Conservation (phyloP, 192 early-diverging fungal genomes). For the Coemansia furcata region DNA sequence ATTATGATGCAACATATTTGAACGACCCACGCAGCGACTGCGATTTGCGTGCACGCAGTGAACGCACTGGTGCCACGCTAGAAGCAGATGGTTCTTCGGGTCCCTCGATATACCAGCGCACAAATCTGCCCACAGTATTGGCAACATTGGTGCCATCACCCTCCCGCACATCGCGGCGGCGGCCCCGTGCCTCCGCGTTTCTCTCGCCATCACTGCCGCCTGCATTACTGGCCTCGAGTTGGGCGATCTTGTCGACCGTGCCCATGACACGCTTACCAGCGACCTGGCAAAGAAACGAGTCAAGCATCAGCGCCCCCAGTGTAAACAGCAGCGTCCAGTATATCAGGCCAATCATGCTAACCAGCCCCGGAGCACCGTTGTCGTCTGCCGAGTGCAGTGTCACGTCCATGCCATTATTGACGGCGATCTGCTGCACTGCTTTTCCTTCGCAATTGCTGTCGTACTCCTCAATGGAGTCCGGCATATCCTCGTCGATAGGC, state of each 20-base stretch:
- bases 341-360: slow-evolving; percentile 38
- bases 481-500: not conserved
- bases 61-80: not conserved
- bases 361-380: slow-evolving; percentile 14
- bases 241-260: slow-evolving; percentile 42
- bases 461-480: slow-evolving; percentile 21
- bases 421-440: not conserved
- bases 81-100: slow-evolving; percentile 9
- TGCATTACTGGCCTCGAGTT: slow-evolving; percentile 5
- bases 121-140: slow-evolving; percentile 34
- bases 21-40: slow-evolving; percentile 30
- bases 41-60: slow-evolving; percentile 18
- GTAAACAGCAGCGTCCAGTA: slow-evolving; percentile 55
- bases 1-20: slow-evolving; percentile 16
- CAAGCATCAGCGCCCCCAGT: slow-evolving; percentile 50
- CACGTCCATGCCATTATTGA: not conserved
- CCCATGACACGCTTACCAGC: slow-evolving; percentile 55
- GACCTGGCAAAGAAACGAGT: slow-evolving; percentile 52
- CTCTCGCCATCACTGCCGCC: not conserved
- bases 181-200: not conserved
- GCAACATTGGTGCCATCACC: not conserved
- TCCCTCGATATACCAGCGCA: slow-evolving; percentile 50
- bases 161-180: not conserved
- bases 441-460: slow-evolving; percentile 5
- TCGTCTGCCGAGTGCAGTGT: not conserved